Evolutionary conservation across 345 rosid genomes (phyloP).

Genomic region (Rhizophora apiculata): DNA sequence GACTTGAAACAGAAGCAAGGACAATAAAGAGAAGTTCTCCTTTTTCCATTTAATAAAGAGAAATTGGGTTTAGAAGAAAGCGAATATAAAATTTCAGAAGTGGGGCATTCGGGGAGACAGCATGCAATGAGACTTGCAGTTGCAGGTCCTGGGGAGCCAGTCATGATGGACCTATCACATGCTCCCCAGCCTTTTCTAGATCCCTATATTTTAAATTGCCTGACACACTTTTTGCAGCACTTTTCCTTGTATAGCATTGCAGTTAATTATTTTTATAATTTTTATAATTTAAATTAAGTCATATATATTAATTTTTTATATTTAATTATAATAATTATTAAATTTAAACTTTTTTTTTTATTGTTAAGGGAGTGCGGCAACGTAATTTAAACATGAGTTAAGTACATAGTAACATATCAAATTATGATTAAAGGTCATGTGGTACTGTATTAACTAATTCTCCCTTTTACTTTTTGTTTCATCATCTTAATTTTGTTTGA

Average conservation of each 20-base stretch:
- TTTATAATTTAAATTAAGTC: too few relatives aligned
- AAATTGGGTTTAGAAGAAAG: neutral
- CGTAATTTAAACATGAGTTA: too few relatives aligned
- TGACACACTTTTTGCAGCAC: neutral
- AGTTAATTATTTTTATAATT: too few relatives aligned
- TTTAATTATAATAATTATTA: too few relatives aligned
- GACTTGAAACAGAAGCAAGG: slow-evolving; percentile 30
- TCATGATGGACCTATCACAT: slow-evolving; percentile 32
- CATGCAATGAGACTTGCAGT: slow-evolving; percentile 25
- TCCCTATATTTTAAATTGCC: neutral
- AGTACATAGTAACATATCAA: too few relatives aligned
- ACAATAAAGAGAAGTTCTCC: neutral
- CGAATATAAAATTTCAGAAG: neutral
- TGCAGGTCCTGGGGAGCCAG: slow-evolving; percentile 23
- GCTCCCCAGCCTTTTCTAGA: neutral
- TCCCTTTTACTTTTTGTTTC: too few relatives aligned
- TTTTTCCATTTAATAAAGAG: too few relatives aligned
- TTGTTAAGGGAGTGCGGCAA: too few relatives aligned
- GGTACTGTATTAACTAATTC: too few relatives aligned
- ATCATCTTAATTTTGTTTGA: slow-evolving; percentile 17
- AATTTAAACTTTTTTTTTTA: too few relatives aligned
- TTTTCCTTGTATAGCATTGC: neutral
- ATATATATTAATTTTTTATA: too few relatives aligned
- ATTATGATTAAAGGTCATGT: too few relatives aligned
- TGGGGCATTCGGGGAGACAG: slow-evolving; percentile 11